A percentile compares a stretch with the other conserved stretches of the same genome.
Evolutionary conservation across 2,329 filamentous ascomycete genomes (phyloP).

Genomic region (Amesomyces nigricolor): DNA sequence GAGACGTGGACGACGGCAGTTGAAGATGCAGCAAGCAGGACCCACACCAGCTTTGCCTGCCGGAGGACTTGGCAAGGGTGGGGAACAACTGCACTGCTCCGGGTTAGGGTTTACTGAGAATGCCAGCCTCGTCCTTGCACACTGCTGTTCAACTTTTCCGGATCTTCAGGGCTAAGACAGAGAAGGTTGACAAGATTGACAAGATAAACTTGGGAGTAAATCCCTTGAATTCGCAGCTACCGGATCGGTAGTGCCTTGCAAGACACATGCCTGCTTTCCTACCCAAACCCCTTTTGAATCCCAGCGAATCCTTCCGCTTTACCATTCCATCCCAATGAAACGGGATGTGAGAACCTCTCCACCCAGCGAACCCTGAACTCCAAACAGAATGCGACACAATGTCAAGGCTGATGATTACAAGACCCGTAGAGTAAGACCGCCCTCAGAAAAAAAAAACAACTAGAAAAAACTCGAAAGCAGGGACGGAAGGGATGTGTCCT

Average conservation of each 20-base stretch:
- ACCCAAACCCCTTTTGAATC: neutral
- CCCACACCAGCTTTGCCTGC: neutral
- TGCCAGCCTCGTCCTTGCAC: too few species aligned
- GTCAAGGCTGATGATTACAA: conserved; percentile 8
- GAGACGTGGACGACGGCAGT: neutral
- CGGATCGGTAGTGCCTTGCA: neutral
- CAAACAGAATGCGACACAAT: conserved; percentile 11
- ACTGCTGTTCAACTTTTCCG: too few species aligned
- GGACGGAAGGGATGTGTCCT: neutral
- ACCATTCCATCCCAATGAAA: neutral
- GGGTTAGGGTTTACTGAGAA: too few species aligned
- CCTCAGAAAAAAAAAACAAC: neutral
- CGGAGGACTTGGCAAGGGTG: too few species aligned
- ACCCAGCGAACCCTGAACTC: conserved; percentile 4
- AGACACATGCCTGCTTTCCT: neutral
- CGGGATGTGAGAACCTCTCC: neutral
- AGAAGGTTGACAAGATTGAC: too few species aligned
- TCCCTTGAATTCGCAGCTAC: too few species aligned
- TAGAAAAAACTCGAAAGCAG: neutral
- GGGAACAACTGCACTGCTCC: too few species aligned
- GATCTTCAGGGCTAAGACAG: too few species aligned
- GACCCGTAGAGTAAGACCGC: neutral
- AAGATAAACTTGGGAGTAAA: too few species aligned
- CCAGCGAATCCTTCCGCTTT: neutral
- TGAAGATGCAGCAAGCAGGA: neutral